phyloP scores from a whole-genome alignment of 768 basidiomycete species.

The Tylopilus balloui region DNA sequence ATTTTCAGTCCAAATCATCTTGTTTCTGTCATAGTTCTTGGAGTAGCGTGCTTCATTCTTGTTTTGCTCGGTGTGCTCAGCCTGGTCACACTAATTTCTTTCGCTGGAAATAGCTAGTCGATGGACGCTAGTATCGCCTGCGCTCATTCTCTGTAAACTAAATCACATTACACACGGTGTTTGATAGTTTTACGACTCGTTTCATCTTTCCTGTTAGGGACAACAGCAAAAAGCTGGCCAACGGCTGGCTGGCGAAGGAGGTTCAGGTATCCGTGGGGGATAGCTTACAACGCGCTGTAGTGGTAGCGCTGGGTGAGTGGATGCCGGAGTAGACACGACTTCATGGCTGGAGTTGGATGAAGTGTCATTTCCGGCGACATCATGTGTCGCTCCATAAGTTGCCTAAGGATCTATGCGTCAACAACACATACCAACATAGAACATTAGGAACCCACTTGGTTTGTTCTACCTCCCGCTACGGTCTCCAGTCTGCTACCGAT shows the following conservation, averaged over 20 bases:
- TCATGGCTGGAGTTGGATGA: not conserved
- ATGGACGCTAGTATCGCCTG: too few species aligned
- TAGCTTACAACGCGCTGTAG: too few species aligned
- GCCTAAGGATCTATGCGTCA: not conserved
- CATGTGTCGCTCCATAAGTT: not conserved
- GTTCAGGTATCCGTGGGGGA: too few species aligned
- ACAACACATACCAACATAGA: not conserved
- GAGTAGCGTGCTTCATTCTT: not conserved
- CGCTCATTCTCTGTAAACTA: too few species aligned
- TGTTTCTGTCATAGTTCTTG: not conserved
- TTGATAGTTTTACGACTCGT: too few species aligned
- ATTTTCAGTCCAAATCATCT: not conserved
- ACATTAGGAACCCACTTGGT: not conserved
- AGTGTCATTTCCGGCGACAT: not conserved
- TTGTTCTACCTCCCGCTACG: not conserved
- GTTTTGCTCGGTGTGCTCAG: not conserved
- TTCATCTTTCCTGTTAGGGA: too few species aligned
- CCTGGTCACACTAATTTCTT: not conserved
- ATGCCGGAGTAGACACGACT: too few species aligned
- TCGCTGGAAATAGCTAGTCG: not conserved
- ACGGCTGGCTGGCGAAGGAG: too few species aligned
- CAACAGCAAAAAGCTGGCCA: too few species aligned
- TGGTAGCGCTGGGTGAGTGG: too few species aligned
- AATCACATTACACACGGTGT: too few species aligned
- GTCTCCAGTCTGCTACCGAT: not conserved